Conservation (phyloP, 148 eudicot genomes). For the Vaccinium macrocarpon region DNA sequence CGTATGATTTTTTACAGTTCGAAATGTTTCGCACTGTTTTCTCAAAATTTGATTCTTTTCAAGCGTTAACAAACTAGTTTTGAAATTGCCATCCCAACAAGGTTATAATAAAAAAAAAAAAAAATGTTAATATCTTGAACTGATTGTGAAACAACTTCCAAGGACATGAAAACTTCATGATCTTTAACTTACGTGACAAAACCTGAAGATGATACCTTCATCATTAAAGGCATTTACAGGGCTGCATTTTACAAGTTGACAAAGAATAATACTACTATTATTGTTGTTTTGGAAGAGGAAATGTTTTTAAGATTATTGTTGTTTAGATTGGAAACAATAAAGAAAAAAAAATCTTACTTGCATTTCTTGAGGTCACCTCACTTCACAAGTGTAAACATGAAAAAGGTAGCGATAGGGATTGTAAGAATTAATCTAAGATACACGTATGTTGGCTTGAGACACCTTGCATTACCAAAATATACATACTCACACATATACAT, state of each 20-base stretch:
- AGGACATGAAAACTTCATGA: not conserved
- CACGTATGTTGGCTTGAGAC: too few species aligned
- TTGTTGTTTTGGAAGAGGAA: not conserved
- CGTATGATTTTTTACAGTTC: not conserved
- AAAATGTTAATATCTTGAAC: not conserved
- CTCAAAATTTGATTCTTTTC: not conserved
- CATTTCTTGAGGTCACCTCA: too few species aligned
- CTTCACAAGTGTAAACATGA: too few species aligned
- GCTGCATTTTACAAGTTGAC: not conserved
- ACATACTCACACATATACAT: too few species aligned
- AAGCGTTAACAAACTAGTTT: not conserved
- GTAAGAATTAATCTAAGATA: too few species aligned
- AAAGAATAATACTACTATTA: too few species aligned
- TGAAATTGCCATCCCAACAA: not conserved
- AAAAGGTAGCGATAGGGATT: too few species aligned
- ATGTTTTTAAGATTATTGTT: not conserved
- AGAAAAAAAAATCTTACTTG: too few species aligned
- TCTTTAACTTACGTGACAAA: not conserved
- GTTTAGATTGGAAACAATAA: not conserved
- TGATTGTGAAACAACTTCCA: not conserved
- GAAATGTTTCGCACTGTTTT: not conserved
- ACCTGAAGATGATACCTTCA: not conserved
- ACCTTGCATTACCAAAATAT: too few species aligned
- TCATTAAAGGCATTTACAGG: not conserved
- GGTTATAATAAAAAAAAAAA: not conserved